phyloP scores from a whole-genome alignment of 495 filamentous ascomycete species.

The Xanthoparmelia taractica region DNA sequence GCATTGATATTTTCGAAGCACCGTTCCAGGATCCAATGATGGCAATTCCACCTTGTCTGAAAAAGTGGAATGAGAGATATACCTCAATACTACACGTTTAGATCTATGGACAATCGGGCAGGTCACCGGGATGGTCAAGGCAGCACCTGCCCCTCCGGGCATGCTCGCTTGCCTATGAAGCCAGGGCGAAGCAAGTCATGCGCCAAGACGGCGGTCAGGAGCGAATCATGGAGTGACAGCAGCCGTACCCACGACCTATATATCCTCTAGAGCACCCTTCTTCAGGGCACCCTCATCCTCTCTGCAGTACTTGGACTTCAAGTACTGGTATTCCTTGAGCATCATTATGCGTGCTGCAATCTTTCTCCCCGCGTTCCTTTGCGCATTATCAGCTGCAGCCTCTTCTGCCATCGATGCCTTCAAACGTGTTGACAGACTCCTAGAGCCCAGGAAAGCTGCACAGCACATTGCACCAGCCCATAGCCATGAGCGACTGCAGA shows the following conservation, averaged over 20 bases:
- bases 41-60: background rate
- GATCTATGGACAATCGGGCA: background rate
- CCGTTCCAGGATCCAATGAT: background rate
- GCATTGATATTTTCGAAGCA: background rate
- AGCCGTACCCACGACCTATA: background rate
- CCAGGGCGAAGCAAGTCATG: background rate
- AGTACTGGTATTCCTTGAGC: background rate
- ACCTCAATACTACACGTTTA: background rate
- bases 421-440: constrained; percentile 6
- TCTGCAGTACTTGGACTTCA: background rate
- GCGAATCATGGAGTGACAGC: background rate
- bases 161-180: background rate
- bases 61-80: background rate
- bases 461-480: background rate
- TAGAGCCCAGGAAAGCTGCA: background rate
- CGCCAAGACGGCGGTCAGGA: background rate
- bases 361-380: background rate
- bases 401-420: constrained; percentile 3
- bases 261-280: background rate
- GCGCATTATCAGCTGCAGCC: constrained; percentile 7
- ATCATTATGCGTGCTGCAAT: background rate
- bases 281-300: background rate
- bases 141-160: background rate
- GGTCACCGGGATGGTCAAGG: background rate
- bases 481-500: background rate